Base-by-base conservation (phyloP, 768 basidiomycete species). In the Fistulinella prunicolor region DNA sequence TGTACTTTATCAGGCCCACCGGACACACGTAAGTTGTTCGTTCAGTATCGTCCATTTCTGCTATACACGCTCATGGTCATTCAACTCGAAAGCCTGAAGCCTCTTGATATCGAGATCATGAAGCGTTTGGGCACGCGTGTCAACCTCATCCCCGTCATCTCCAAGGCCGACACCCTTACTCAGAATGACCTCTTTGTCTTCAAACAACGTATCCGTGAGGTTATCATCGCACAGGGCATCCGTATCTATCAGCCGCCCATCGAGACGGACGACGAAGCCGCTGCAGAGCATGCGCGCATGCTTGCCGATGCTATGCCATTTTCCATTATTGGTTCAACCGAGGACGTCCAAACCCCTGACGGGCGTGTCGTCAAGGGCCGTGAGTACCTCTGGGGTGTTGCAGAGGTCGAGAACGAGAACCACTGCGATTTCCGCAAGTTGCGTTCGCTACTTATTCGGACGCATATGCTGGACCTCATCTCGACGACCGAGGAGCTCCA, bases 341-440 rank as follows among this genome's bases (percentile, higher is more conserved):
- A 94, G 63, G 95, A 99, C 56, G 95, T 99, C 39, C 80, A 81
- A 60, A 97, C 92, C 4, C 72, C 77, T 20, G 95, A 98, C 64
- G 96, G 96, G 10, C 83, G 94, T 48, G 71, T 82, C 28, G 96
- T 99, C 64, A 98, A 98, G 72, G 96, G 96, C 38, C 85, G 96
- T 60, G 91, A 98, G 70, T 99, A 99, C 66, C 83, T 95, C 13
- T 99, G 96, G 96, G 96, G 96, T 77, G 94, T 99, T n/a, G 96
- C 96, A 9, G 96, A 99, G 77, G 95, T 99, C 52, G 96, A 99
- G 73, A 98, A 99, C 66, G 96, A 99, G 74, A 86, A 87, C 67
- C 96, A 99, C 73, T 99, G 96, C 67, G 96, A 98, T 72, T 99
- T 99, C 84, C 89, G 89, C 73, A 97, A 96, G 72, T 78, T 99